Evolutionary conservation across 1,284 basidiomycete species (phyloP), one percentile per base, ranked within the genome.

Genomic region (Fistulinella cinereoalba): DNA sequence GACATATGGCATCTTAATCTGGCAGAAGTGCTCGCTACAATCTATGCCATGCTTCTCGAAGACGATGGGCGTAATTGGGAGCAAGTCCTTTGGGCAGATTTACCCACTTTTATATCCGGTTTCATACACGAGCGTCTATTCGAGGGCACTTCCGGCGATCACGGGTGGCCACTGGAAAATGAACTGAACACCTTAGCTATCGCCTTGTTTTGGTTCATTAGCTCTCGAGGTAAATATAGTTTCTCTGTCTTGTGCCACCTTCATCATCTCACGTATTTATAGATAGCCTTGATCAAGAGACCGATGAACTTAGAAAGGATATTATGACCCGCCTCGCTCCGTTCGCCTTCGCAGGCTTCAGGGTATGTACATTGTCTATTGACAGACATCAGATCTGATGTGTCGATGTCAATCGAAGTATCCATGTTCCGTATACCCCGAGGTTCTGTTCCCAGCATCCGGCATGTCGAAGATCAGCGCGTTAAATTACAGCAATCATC

Each of bases 1-100:
- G 56, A 64, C 2, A 46, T 71, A 27, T 59, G 70, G 49, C 53
- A 70, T 46, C 64, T 68, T 13, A 45, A 52, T 15, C 56, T 79
- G 8, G 65, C 61, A 0, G 68, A 73, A 27, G 79, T 77, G 25
- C 61, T 87, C 13, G 78, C 78, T 67, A 70, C 73, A 4, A 69
- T 81, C 21, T 84, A 81, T 56, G 59, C 79, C 41, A 83, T 88
- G 80, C 64, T 83, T 56, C 58, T 80, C 48, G 68, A 81, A 65
- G 72, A 79, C 67, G 60, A 83, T 45, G 76, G 73, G 31, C 74
- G 72, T 56, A 86, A 85, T 58, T 51, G 72, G 25, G 65, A 67
- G 23, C 80, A 80, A 51, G 67, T 85, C n/a, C 52, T 71, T 29
- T 69, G 71, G 56, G 75, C 73, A 3, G 66, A 66, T 32, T 57